Evolutionary conservation across 208 protist species (phyloP).

Genomic region (Endotrypanum monterogeii): DNA sequence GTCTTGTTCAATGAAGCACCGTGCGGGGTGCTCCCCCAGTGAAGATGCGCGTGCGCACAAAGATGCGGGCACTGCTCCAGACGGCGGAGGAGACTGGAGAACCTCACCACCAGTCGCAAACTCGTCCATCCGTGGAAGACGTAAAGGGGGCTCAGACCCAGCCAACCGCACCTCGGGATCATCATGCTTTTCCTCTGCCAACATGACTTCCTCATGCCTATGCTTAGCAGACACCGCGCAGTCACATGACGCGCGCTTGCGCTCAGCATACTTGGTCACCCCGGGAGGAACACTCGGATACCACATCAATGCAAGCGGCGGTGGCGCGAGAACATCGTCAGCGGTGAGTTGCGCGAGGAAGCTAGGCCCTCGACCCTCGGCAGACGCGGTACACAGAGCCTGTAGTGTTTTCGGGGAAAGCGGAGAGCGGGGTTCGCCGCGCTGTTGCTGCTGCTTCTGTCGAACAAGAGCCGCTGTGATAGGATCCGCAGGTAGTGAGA

Average conservation of each 20-base stretch:
- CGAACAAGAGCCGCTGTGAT: slow-evolving; percentile 34
- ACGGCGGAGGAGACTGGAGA: neutral
- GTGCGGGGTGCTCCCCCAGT: too few species aligned
- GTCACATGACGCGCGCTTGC: slow-evolving; percentile 20
- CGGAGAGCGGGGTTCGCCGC: slow-evolving; percentile 35
- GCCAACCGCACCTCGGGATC: neutral
- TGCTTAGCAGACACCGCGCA: neutral
- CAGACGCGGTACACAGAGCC: slow-evolving; percentile 23
- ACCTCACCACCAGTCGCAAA: neutral
- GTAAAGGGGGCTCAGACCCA: neutral
- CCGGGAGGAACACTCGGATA: slow-evolving; percentile 22
- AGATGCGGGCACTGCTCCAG: neutral
- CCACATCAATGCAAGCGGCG: slow-evolving; percentile 47
- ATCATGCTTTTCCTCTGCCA: slow-evolving; percentile 14
- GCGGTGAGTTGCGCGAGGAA: slow-evolving; percentile 34
- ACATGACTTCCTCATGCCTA: slow-evolving; percentile 7
- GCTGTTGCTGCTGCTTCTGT: slow-evolving; percentile 32
- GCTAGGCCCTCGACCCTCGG: slow-evolving; percentile 10
- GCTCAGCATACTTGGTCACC: slow-evolving; percentile 14
- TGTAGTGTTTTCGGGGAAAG: slow-evolving; percentile 43
- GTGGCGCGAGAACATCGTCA: slow-evolving; percentile 38
- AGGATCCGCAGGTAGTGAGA: slow-evolving; percentile 12
- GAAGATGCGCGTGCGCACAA: neutral
- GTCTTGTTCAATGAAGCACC: neutral
- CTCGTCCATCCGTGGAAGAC: slow-evolving; percentile 10